These are phyloP conservation scores for Moniliophthora roreri DNA, from an alignment of 1,284 basidiomycete species.

Conservation along the genomic window DNA sequence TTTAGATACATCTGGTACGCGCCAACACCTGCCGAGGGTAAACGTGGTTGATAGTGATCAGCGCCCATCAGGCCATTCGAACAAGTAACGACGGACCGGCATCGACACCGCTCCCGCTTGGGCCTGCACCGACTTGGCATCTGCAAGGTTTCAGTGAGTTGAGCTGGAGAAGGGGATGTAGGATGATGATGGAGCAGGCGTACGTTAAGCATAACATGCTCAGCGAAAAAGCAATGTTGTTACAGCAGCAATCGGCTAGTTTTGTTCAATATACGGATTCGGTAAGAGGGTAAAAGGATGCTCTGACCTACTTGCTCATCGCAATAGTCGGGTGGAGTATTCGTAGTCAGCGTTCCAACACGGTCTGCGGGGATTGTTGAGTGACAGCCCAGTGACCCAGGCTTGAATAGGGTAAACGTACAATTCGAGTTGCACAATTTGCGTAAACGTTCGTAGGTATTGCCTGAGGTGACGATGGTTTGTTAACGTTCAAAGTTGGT, in stretches of 20 bases:
- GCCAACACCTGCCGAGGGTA: slow-evolving; percentile 7
- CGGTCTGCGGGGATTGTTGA: slow-evolving; percentile 9
- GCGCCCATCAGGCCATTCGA: background rate
- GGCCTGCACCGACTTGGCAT: slow-evolving; percentile 22
- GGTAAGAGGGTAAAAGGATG: background rate
- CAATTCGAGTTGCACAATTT: slow-evolving; percentile 27
- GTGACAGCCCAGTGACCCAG: background rate
- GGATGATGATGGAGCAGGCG: slow-evolving; percentile 1
- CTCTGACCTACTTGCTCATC: slow-evolving; percentile 24
- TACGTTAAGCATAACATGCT: slow-evolving; percentile 32
- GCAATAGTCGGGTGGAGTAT: slow-evolving; percentile 25
- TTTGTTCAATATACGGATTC: background rate
- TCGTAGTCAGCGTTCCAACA: slow-evolving; percentile 19
- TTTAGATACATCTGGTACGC: slow-evolving; percentile 12
- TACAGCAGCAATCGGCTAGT: slow-evolving; percentile 28
- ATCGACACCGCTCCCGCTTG: slow-evolving; percentile 6
- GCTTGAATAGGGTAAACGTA: slow-evolving; percentile 3
- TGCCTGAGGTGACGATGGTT: slow-evolving; percentile 15
- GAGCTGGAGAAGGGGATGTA: background rate
- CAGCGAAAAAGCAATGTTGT: slow-evolving; percentile 27
- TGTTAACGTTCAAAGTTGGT: background rate
- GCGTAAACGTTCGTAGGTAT: slow-evolving; percentile 28
- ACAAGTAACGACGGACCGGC: background rate
- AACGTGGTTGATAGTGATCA: background rate
- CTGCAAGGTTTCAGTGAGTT: no score